Conservation (phyloP, 768 basidiomycete genomes). For the Tricholoma matsutake region DNA sequence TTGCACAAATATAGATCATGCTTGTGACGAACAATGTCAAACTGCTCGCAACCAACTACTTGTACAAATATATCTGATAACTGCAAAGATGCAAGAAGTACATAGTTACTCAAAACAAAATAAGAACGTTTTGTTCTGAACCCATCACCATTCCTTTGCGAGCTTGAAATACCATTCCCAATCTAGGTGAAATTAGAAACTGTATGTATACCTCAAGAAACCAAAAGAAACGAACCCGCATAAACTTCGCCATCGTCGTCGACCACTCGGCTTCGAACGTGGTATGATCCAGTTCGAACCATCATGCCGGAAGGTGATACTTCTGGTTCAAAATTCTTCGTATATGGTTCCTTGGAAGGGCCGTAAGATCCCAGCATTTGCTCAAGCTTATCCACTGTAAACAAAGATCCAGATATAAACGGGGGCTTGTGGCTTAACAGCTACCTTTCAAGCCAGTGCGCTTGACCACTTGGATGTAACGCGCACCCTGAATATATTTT, state of each 20-base stretch:
- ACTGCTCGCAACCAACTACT: constrained; percentile 1
- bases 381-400: constrained; percentile 84
- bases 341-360: constrained; percentile 59
- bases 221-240: constrained; percentile 50
- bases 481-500: constrained; percentile 51
- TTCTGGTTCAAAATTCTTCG: constrained; percentile 74
- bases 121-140: neutral
- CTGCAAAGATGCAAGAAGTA: constrained; percentile 9
- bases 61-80: constrained; percentile 11
- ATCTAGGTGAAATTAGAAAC: constrained; percentile 37
- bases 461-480: constrained; percentile 90
- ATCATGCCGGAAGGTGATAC: constrained; percentile 75
- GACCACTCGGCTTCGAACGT: constrained; percentile 75
- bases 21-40: neutral
- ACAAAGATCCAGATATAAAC: neutral
- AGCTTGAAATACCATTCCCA: constrained; percentile 92
- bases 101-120: constrained; percentile 3
- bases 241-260: constrained; percentile 86
- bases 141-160: constrained; percentile 79
- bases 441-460: constrained; percentile 70
- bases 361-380: constrained; percentile 96
- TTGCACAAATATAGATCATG: neutral
- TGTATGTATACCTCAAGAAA: neutral
- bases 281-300: constrained; percentile 78
- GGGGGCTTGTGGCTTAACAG: neutral